These are phyloP conservation scores for Colletotrichum filicis DNA, from an alignment of 2,329 filamentous ascomycete species.

Conservation along the genomic window DNA sequence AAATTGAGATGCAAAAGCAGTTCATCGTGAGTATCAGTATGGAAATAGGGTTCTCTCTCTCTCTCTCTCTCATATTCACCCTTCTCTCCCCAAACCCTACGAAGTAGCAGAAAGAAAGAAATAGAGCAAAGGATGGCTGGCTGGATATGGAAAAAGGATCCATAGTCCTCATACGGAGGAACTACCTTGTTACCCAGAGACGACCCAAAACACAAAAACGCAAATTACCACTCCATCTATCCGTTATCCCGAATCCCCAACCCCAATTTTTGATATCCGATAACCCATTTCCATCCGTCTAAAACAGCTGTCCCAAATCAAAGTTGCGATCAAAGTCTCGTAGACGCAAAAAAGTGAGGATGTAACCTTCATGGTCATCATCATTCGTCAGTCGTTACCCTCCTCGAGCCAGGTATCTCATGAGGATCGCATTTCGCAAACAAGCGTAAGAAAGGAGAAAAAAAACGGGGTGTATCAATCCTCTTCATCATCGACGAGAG, in stretches of 20 bases:
- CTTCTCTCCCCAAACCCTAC: not conserved
- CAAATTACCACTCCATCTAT: not conserved
- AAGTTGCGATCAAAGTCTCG: not conserved
- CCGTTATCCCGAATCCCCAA: not conserved
- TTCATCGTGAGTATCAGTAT: not conserved
- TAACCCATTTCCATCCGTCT: not conserved
- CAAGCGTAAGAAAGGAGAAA: not conserved
- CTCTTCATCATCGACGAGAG: conserved; percentile 17
- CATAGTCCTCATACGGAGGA: not conserved
- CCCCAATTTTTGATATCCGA: not conserved
- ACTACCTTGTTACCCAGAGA: not conserved
- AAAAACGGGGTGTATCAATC: not conserved
- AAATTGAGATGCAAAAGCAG: not conserved
- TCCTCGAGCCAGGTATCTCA: not conserved
- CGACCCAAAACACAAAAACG: not conserved
- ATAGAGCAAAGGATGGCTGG: not conserved
- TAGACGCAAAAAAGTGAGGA: not conserved
- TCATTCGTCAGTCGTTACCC: not conserved
- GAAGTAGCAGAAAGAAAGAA: not conserved
- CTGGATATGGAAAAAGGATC: not conserved
- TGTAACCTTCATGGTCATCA: not conserved
- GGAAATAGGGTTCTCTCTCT: not conserved
- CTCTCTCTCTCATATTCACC: not conserved
- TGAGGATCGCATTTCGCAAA: not conserved
- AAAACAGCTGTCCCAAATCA: not conserved